Conservation (phyloP, 805 yeast species). For the Ogataea pignaliae region DNA sequence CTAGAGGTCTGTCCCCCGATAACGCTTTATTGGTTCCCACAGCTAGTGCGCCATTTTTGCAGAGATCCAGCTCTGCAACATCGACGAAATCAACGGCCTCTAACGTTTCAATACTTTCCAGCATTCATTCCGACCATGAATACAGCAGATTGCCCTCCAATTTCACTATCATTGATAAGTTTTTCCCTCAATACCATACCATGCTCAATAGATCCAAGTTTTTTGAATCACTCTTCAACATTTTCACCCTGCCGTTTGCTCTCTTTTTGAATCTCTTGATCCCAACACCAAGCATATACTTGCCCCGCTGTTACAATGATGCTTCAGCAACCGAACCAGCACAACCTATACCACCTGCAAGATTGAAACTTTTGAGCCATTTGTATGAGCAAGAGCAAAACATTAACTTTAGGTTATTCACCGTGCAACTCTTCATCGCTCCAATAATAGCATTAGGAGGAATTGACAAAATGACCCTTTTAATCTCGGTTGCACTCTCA, state of each 20-base stretch:
- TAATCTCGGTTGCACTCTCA: background rate
- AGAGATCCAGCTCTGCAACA: slow-evolving; percentile 6
- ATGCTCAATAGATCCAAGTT: slow-evolving; percentile 8
- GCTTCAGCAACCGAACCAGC: background rate
- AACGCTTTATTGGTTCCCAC: slow-evolving; percentile 2
- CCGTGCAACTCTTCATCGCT: slow-evolving; percentile 24
- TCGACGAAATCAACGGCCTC: slow-evolving; percentile 3
- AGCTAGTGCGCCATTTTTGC: background rate
- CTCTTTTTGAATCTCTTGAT: slow-evolving; percentile 21
- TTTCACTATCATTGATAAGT: slow-evolving; percentile 6
- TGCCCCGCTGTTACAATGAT: background rate
- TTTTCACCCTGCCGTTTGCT: slow-evolving; percentile 23
- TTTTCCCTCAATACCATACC: slow-evolving; percentile 11
- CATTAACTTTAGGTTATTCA: slow-evolving; percentile 22
- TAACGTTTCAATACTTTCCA: slow-evolving; percentile 8
- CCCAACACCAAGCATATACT: slow-evolving; percentile 24
- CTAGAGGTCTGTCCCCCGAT: background rate
- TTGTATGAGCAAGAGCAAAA: slow-evolving; percentile 15
- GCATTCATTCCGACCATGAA: slow-evolving; percentile 1
- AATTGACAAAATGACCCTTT: background rate
- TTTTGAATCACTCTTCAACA: slow-evolving; percentile 20
- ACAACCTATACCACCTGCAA: background rate
- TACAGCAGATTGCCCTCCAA: slow-evolving; percentile 2
- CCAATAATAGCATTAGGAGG: slow-evolving; percentile 12
- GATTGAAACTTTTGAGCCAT: background rate